Evolutionary conservation across 805 yeast genomes (phyloP).

Genomic region (Ogataea pignaliae): DNA sequence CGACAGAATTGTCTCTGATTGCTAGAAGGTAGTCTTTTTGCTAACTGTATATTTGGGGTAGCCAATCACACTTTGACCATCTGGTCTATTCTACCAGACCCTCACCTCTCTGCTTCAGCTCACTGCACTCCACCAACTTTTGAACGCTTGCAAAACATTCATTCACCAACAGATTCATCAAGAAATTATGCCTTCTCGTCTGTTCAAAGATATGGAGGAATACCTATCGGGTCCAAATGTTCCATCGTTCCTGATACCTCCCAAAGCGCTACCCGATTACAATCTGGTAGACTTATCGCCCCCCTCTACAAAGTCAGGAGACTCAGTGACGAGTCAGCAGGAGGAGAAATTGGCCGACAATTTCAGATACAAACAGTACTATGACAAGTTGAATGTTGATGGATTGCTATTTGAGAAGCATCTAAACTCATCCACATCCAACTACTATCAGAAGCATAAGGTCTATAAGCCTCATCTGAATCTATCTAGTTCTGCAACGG

Average conservation of each 20-base stretch:
- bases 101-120: no score
- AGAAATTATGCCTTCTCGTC: no score
- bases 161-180: no score
- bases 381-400: constrained; percentile 20
- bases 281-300: neutral
- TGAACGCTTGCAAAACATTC: no score
- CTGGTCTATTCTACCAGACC: no score
- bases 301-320: no score
- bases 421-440: constrained; percentile 15
- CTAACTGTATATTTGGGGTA: no score
- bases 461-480: constrained; percentile 9
- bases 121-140: no score
- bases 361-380: constrained; percentile 20
- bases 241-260: constrained; percentile 20
- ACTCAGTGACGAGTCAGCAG: neutral
- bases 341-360: neutral
- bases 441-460: constrained; percentile 20
- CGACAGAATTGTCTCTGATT: no score
- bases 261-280: constrained; percentile 14
- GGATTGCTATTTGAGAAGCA: constrained; percentile 20
- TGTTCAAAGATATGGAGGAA: constrained; percentile 12
- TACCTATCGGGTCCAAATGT: constrained; percentile 18
- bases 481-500: neutral
- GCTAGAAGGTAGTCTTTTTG: no score
- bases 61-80: no score